A percentile compares a stretch with the other conserved stretches of the same genome.
These are phyloP conservation scores for Achlya hypogyna DNA, from an alignment of 352 stramenopile genomes.

Conservation along the genomic window DNA sequence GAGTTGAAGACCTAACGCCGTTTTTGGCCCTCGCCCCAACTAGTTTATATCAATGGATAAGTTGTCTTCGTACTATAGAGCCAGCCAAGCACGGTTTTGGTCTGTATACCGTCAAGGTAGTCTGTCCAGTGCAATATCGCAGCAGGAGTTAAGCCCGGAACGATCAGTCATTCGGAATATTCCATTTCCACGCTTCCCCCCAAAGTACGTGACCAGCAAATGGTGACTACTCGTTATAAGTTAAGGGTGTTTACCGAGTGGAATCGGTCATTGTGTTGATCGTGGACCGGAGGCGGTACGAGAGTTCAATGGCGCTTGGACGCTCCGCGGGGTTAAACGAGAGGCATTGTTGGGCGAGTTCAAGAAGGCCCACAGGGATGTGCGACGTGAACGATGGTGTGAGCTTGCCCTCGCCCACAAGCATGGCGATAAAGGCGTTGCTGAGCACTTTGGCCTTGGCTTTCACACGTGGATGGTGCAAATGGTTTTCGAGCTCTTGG, in stretches of 20 bases:
- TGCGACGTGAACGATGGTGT: constrained; percentile 37
- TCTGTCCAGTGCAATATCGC: no score
- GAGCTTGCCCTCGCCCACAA: constrained; percentile 39
- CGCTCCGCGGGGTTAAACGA: constrained; percentile 39
- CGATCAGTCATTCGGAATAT: no score
- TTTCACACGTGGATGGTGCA: constrained; percentile 18
- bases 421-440: constrained; percentile 41
- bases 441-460: constrained; percentile 19
- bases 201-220: no score
- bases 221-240: no score
- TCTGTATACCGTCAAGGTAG: no score
- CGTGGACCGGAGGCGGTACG: constrained; percentile 40
- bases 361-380: constrained; percentile 38
- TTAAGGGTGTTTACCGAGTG: not conserved
- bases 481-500: constrained; percentile 6
- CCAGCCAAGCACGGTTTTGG: no score
- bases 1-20: no score
- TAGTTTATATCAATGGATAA: no score
- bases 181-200: no score
- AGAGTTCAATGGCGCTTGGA: constrained; percentile 52
- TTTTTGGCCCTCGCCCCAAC: no score
- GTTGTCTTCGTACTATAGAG: no score
- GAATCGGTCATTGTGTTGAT: constrained; percentile 11
- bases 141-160: no score
- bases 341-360: constrained; percentile 44